These are phyloP conservation scores for Plasmodium billcollinsi DNA, from an alignment of 169 alveolate species.

Conservation along the genomic window DNA sequence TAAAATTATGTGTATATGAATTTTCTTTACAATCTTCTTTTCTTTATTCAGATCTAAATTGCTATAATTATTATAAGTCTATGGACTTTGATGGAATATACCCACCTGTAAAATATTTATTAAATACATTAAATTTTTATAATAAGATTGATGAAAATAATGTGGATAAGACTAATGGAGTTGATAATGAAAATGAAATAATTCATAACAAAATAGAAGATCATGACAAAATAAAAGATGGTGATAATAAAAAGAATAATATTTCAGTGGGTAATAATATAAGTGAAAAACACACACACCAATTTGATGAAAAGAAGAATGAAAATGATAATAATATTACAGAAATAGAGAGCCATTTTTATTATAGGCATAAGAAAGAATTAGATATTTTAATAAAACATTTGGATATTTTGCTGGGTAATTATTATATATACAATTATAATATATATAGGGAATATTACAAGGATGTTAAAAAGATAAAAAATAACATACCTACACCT, in stretches of 20 bases:
- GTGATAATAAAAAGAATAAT: too few relatives aligned
- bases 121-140: slow-evolving; percentile 39
- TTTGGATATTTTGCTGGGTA: slow-evolving; percentile 51
- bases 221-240: too few relatives aligned
- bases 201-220: too few relatives aligned
- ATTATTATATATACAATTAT: slow-evolving; percentile 9
- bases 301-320: not conserved
- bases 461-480: not conserved
- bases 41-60: slow-evolving; percentile 30
- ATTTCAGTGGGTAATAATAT: too few relatives aligned
- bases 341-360: slow-evolving; percentile 8
- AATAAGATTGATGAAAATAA: not conserved
- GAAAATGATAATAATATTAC: not conserved
- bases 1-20: slow-evolving; percentile 38
- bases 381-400: slow-evolving; percentile 38
- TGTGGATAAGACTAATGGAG: not conserved
- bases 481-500: not conserved
- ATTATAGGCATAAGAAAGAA: slow-evolving; percentile 48
- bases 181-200: not conserved
- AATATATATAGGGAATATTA: slow-evolving; percentile 50
- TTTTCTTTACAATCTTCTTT: slow-evolving; percentile 44
- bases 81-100: slow-evolving; percentile 34
- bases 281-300: too few relatives aligned
- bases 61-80: slow-evolving; percentile 37
- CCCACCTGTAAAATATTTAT: slow-evolving; percentile 24